Percentiles rank a stretch among this genome's conserved stretches.
These are phyloP conservation scores for Hypoxylon sp. DNA, from an alignment of 2,329 filamentous ascomycete species.

Conservation along the genomic window DNA sequence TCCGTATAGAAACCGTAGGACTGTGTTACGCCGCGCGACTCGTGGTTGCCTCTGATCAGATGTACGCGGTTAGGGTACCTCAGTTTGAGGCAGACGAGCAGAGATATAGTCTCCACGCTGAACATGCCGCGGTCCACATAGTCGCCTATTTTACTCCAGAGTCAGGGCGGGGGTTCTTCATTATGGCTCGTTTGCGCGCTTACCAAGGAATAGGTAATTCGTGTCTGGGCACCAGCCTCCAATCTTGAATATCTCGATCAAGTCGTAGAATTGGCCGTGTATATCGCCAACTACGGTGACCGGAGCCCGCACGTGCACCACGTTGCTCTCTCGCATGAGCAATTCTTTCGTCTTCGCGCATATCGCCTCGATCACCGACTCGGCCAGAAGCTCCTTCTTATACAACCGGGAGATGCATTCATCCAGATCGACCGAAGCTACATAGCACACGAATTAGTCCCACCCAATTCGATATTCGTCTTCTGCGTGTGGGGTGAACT, in stretches of 20 bases:
- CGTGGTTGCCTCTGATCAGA: slow-evolving; percentile 97
- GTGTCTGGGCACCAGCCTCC: slow-evolving; percentile 97
- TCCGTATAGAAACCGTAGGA: slow-evolving; percentile 99
- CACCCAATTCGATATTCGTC: slow-evolving; percentile 1
- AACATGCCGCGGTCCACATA: slow-evolving; percentile 99
- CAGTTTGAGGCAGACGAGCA: slow-evolving; percentile 96
- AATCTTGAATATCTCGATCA: slow-evolving; percentile 99
- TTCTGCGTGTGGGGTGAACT: slow-evolving; percentile 44
- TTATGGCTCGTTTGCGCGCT: slow-evolving; percentile 36
- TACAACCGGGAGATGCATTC: slow-evolving; percentile 98
- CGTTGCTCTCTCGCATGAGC: slow-evolving; percentile 99
- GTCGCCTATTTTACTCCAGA: slow-evolving; percentile 72
- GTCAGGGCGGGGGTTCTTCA: slow-evolving; percentile 13
- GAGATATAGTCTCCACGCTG: slow-evolving; percentile 97
- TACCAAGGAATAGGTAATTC: slow-evolving; percentile 97
- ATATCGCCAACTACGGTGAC: slow-evolving; percentile 99
- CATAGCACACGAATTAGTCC: slow-evolving; percentile 11
- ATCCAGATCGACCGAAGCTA: slow-evolving; percentile 96
- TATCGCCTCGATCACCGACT: slow-evolving; percentile 98
- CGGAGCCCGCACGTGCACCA: slow-evolving; percentile 94
- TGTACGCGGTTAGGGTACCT: slow-evolving; percentile 96
- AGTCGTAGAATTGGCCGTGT: slow-evolving; percentile 98
- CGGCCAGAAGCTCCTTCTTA: slow-evolving; percentile 95
- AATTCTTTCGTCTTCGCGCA: slow-evolving; percentile 99
- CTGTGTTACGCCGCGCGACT: slow-evolving; percentile 96